Evolutionary conservation across 2,329 filamentous ascomycete species (phyloP), one percentile per base, ranked within the genome.

Genomic region (Arthrobotrys iridis): DNA sequence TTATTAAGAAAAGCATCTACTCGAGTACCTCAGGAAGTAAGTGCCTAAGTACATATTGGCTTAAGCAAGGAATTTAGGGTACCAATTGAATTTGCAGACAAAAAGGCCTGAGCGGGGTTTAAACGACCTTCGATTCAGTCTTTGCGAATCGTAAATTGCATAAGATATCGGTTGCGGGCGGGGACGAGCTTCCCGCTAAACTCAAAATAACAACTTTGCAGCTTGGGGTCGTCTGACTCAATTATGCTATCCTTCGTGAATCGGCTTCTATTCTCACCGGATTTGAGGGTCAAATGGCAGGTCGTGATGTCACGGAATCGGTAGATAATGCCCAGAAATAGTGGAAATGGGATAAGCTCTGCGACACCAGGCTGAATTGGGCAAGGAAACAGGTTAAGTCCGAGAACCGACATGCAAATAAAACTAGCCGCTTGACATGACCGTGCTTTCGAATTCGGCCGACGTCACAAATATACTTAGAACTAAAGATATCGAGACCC

Each of bases 241-340:
- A 4, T 15, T 13, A 40, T 15, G 40, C 6, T 20, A 18, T 22
- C 15, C n/a, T 8, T 22, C 1, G 22, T 43, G 40, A 43, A 43
- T 43, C 8, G 6, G 22, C 4, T 22, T 20, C 13, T 18, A 43
- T 43, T 18, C 15, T 43, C 40, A 43, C 40, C 40, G 40, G 40
- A 43, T 43, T 22, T 1, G 15, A 11, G n/a, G 22, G 11, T 3
- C 3, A 15, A 18, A 26, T 20, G 11, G 22, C 24, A 40, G 22
- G 28, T 33, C 33, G 65, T 68, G 65, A 68, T 68, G 65, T 68
- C 65, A 68, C 65, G 22, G 10, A 45, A 30, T 60, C 65, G 65
- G 65, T 68, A 68, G 59, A 68, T 68, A 18, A 20, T 4, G 63
- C 22, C 40, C 30, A 33, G 40, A 10, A 28, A 26, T 15, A n/a